Conservation (phyloP, 1,284 basidiomycete genomes). For the Ceratobasidium sp. region DNA sequence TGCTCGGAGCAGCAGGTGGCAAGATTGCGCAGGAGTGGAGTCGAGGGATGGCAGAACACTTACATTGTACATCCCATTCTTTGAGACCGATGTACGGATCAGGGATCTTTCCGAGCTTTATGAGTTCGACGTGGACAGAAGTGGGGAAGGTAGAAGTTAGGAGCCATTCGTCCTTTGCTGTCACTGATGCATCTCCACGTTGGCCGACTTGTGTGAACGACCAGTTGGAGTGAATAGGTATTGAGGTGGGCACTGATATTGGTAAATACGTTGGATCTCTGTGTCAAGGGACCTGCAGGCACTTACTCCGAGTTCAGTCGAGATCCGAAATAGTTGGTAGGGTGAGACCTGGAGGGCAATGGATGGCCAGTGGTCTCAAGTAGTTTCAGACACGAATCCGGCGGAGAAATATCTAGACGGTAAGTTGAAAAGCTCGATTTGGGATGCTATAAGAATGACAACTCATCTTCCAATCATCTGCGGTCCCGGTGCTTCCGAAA, state of each 20-base stretch:
- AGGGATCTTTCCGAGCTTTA: constrained; percentile 71
- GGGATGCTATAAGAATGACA: constrained; percentile 14
- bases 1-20: constrained; percentile 34
- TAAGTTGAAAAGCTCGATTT: constrained; percentile 6
- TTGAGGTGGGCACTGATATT: constrained; percentile 11
- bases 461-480: not conserved
- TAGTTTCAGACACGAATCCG: not conserved
- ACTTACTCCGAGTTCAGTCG: not conserved
- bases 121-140: constrained; percentile 82
- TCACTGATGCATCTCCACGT: constrained; percentile 53
- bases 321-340: not conserved
- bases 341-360: not conserved
- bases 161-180: constrained; percentile 71
- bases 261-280: not conserved
- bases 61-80: constrained; percentile 90
- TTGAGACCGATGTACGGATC: constrained; percentile 82
- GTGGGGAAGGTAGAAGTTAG: constrained; percentile 72
- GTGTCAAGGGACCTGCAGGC: not conserved
- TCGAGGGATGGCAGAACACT: constrained; percentile 41
- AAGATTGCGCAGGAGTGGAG: constrained; percentile 35
- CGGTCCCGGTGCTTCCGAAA: not conserved
- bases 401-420: constrained; percentile 21
- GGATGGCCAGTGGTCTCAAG: constrained; percentile 1
- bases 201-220: constrained; percentile 65
- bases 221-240: constrained; percentile 57